Conservation (phyloP, 768 basidiomycete genomes). For the Suillus americanus region DNA sequence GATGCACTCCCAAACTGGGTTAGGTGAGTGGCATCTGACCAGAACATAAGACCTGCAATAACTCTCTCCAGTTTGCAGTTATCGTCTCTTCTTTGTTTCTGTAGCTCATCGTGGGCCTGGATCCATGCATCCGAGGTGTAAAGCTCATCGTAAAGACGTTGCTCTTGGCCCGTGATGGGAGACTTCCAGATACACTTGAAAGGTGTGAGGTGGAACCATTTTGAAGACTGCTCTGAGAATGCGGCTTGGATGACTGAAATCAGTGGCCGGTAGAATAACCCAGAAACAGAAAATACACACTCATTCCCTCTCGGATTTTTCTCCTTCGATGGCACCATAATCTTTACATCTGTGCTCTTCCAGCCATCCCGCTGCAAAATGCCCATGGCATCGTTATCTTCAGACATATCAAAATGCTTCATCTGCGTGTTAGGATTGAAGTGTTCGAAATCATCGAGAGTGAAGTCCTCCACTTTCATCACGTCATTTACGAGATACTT, state of each 20-base stretch:
- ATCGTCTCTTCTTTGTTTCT: slow-evolving; percentile 22
- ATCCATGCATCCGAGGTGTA: slow-evolving; percentile 34
- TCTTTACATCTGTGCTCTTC: neutral
- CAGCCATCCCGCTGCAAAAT: slow-evolving; percentile 4
- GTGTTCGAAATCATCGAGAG: neutral
- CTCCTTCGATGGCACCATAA: slow-evolving; percentile 1
- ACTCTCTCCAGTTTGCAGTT: slow-evolving; percentile 14
- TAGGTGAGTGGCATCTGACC: neutral
- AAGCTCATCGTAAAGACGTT: slow-evolving; percentile 25
- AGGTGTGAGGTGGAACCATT: slow-evolving; percentile 28
- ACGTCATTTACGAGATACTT: neutral
- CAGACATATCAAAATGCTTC: neutral
- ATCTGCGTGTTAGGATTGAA: neutral
- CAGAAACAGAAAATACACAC: slow-evolving; percentile 11
- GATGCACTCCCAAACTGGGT: slow-evolving; percentile 32
- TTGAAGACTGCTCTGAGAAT: slow-evolving; percentile 18
- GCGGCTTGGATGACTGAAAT: slow-evolving; percentile 16
- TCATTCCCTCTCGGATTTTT: slow-evolving; percentile 2
- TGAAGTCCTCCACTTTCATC: neutral
- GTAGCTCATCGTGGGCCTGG: slow-evolving; percentile 29
- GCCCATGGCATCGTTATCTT: neutral
- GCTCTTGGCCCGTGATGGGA: slow-evolving; percentile 8
- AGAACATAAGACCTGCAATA: slow-evolving; percentile 9
- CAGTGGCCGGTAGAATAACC: slow-evolving; percentile 25
- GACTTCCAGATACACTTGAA: slow-evolving; percentile 25